Conservation (phyloP, 2,329 filamentous ascomycete genomes). For the Hypoxylon sp. region DNA sequence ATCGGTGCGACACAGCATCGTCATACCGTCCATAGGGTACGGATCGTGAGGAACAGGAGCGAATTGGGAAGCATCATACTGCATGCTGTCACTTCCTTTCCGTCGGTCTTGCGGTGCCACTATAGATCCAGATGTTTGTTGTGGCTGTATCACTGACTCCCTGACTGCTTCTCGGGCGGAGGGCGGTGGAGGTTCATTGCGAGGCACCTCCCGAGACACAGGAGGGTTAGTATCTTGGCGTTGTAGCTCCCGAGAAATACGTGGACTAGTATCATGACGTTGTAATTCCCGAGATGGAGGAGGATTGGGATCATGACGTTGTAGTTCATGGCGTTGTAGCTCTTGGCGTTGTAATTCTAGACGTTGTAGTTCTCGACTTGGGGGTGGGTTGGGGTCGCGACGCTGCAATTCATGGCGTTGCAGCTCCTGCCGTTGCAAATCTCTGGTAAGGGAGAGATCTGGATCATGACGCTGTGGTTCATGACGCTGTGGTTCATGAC, state of each 20-base stretch:
- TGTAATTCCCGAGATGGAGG: constrained; percentile 53
- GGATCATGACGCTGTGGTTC: constrained; percentile 31
- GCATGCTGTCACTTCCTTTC: constrained; percentile 39
- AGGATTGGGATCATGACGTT: constrained; percentile 32
- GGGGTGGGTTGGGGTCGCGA: constrained; percentile 13
- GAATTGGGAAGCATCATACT: constrained; percentile 71
- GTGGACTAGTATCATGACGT: constrained; percentile 62
- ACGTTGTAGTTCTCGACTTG: constrained; percentile 9
- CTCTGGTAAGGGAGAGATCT: constrained; percentile 28
- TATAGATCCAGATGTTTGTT: constrained; percentile 49
- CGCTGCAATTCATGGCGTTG: constrained; percentile 34
- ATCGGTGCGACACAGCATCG: constrained; percentile 90
- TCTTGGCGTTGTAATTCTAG: constrained; percentile 22
- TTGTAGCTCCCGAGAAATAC: constrained; percentile 22
- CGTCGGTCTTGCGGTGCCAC: constrained; percentile 49
- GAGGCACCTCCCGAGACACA: constrained; percentile 58
- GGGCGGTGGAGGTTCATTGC: constrained; percentile 64
- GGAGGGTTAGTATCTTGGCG: constrained; percentile 30
- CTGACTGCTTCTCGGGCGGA: constrained; percentile 67
- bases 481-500: constrained; percentile 63
- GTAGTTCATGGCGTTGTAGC: constrained; percentile 22
- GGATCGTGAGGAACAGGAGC: constrained; percentile 88
- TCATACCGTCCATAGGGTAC: constrained; percentile 96
- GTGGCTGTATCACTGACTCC: constrained; percentile 67
- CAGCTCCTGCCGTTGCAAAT: constrained; percentile 31